Evolutionary conservation across 1,139 yeast genomes (phyloP).

Genomic region (Lodderomyces margitis): DNA sequence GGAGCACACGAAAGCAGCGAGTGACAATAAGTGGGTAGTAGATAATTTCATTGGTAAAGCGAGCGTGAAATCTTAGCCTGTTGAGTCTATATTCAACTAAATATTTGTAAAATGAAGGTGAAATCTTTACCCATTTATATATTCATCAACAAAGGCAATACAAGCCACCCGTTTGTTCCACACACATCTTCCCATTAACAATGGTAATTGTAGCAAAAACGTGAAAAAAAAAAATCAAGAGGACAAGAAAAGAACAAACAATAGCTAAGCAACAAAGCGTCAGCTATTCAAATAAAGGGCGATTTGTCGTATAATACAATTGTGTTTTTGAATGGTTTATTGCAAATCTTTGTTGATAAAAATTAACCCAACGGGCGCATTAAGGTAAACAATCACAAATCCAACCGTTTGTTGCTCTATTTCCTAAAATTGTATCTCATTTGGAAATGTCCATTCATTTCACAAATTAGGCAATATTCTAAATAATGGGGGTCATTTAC

Average conservation of each 20-base stretch:
- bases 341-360: neutral
- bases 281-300: neutral
- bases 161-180: neutral
- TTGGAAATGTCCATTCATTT: no score
- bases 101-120: neutral
- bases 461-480: neutral
- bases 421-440: neutral
- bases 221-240: no score
- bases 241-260: no score
- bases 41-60: slow-evolving; percentile 9
- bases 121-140: neutral
- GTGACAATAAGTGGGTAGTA: slow-evolving; percentile 8
- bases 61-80: neutral
- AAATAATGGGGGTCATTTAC: no score
- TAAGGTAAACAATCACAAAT: neutral
- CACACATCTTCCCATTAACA: no score
- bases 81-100: no score
- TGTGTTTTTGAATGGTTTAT: no score
- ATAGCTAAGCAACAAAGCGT: neutral
- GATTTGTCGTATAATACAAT: neutral
- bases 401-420: neutral
- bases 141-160: neutral
- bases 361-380: neutral
- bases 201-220: no score
- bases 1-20: slow-evolving; percentile 10